Evolutionary conservation across 2,329 filamentous ascomycete species (phyloP).

Genomic region (Neofusicoccum kwambonambiense): DNA sequence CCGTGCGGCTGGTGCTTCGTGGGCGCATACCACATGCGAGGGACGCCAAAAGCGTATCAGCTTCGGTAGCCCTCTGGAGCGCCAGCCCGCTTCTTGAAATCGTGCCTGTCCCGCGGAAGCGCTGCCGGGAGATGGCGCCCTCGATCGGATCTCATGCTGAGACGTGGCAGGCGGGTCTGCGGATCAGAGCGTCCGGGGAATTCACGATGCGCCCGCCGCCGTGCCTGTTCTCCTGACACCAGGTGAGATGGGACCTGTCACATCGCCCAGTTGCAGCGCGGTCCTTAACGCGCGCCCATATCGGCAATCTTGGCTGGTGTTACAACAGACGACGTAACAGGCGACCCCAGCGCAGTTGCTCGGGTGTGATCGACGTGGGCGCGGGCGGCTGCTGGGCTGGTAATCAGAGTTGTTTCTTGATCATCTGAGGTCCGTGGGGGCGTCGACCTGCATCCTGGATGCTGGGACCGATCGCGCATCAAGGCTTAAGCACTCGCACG

Average conservation of each 20-base stretch:
- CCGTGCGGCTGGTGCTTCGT: slow-evolving; percentile 19
- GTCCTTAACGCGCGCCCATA: slow-evolving; percentile 15
- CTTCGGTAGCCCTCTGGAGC: slow-evolving; percentile 4
- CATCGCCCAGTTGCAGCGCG: slow-evolving; percentile 14
- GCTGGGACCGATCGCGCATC: slow-evolving; percentile 24
- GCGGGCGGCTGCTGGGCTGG: neutral
- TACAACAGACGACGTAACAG: slow-evolving; percentile 11
- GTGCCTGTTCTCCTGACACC: slow-evolving; percentile 3
- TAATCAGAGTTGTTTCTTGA: slow-evolving; percentile 19
- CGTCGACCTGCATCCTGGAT: slow-evolving; percentile 33
- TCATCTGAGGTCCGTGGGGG: slow-evolving; percentile 28
- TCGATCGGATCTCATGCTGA: slow-evolving; percentile 9
- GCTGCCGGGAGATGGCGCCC: neutral
- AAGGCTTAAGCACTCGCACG: slow-evolving; percentile 19
- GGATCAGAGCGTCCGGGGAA: slow-evolving; percentile 12
- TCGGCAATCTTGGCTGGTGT: slow-evolving; percentile 11
- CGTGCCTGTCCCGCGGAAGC: neutral
- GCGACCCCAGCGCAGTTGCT: neutral
- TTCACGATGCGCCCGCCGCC: slow-evolving; percentile 3
- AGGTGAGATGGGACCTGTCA: slow-evolving; percentile 17
- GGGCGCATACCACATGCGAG: slow-evolving; percentile 19
- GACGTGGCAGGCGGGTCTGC: slow-evolving; percentile 2
- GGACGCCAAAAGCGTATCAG: slow-evolving; percentile 17
- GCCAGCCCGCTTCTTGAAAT: slow-evolving; percentile 5
- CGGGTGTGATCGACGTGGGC: slow-evolving; percentile 7